Conservation (phyloP, 2,329 filamentous ascomycete genomes). For the Nectriaceae sp. region DNA sequence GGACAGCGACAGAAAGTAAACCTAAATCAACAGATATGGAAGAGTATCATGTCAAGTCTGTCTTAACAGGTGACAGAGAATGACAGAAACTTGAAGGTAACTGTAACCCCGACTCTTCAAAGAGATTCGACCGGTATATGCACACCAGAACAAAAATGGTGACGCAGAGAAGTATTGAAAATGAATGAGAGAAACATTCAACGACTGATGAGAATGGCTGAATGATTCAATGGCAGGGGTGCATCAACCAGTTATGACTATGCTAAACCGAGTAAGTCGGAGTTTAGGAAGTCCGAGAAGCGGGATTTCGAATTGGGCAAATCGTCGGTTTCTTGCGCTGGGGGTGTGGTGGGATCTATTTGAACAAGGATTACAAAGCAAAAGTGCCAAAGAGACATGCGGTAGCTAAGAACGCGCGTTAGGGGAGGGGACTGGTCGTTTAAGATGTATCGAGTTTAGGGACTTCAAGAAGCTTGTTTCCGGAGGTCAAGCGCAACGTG, state of each 20-base stretch:
- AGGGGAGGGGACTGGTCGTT: too few relatives aligned
- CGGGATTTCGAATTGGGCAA: neutral
- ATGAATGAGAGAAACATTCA: neutral
- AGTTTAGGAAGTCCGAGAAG: neutral
- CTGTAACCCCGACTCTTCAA: too few relatives aligned
- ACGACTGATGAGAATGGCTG: neutral
- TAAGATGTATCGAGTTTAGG: too few relatives aligned
- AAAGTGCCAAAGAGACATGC: neutral
- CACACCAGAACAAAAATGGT: neutral
- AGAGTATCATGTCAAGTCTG: too few relatives aligned
- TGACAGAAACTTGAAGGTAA: too few relatives aligned
- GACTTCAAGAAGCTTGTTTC: too few relatives aligned
- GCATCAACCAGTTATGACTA: neutral
- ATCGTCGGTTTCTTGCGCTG: neutral
- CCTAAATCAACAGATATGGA: too few relatives aligned
- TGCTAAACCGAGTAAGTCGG: neutral
- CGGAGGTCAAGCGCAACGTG: too few relatives aligned
- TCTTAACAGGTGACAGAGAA: too few relatives aligned
- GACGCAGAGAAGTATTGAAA: neutral
- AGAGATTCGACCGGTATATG: too few relatives aligned
- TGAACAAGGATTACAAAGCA: slow-evolving; percentile 22
- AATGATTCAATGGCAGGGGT: neutral
- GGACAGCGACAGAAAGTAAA: too few relatives aligned
- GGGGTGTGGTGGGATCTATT: neutral
- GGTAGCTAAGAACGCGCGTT: slow-evolving; percentile 21